Conservation (phyloP, 2,329 filamentous ascomycete species). For the Microcera coccophila region DNA sequence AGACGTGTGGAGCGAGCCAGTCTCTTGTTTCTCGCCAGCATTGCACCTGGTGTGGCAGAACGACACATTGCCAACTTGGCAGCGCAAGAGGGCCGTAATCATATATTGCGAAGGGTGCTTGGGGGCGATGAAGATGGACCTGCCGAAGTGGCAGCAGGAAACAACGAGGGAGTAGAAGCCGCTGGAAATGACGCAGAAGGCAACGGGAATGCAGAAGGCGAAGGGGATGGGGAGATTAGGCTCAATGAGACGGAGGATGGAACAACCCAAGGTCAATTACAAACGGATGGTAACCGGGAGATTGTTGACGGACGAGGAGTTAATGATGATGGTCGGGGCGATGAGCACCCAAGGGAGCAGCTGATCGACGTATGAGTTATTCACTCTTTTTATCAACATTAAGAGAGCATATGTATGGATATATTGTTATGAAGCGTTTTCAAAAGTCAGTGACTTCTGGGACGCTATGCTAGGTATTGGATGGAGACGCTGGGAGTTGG, state of each 20-base stretch:
- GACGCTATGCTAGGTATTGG: conserved; percentile 12
- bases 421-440: conserved; percentile 13
- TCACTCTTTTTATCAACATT: conserved; percentile 2
- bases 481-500: conserved; percentile 20
- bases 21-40: conserved; percentile 61
- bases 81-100: conserved; percentile 39
- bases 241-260: too few relatives aligned
- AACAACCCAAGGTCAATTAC: conserved; percentile 4
- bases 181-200: conserved; percentile 11
- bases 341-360: conserved; percentile 18
- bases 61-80: conserved; percentile 57
- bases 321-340: conserved; percentile 9
- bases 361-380: conserved; percentile 16
- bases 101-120: conserved; percentile 43
- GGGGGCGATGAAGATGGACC: conserved; percentile 40
- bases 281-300: conserved; percentile 16
- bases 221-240: too few relatives aligned
- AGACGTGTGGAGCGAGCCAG: conserved; percentile 56
- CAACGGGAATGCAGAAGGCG: neutral
- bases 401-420: conserved; percentile 7
- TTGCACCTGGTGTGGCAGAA: conserved; percentile 63
- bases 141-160: conserved; percentile 31
- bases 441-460: conserved; percentile 16
- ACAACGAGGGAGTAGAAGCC: conserved; percentile 19
- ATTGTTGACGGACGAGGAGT: neutral